These are phyloP conservation scores for Fusarium globosum DNA, from an alignment of 2,329 filamentous ascomycete species.

Conservation along the genomic window DNA sequence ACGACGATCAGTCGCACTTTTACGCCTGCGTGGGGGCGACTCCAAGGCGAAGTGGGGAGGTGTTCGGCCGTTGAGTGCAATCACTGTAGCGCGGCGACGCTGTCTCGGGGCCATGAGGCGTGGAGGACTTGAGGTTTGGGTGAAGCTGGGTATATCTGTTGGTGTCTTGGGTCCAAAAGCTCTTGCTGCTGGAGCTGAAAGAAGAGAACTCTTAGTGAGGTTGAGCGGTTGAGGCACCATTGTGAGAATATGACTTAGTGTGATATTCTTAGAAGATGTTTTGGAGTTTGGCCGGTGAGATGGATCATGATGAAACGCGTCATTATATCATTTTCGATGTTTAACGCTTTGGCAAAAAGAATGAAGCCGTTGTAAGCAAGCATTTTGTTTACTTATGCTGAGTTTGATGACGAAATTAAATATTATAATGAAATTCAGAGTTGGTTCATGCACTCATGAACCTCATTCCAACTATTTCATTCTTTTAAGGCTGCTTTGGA, in stretches of 20 bases:
- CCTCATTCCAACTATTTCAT: rapidly evolving
- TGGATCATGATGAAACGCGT: not conserved
- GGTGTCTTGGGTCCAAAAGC: not conserved
- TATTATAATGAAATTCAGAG: rapidly evolving
- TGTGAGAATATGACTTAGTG: rapidly evolving
- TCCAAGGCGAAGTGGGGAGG: not conserved
- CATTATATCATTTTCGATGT: not conserved
- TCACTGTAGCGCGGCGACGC: not conserved
- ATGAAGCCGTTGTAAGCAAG: not conserved
- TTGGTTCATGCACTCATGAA: not conserved
- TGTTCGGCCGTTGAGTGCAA: not conserved
- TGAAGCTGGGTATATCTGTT: not conserved
- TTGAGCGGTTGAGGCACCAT: not conserved
- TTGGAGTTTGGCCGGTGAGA: not conserved
- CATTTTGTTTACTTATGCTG: not conserved
- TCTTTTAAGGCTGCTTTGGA: not conserved
- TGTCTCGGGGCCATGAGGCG: not conserved
- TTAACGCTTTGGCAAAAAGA: too few relatives aligned
- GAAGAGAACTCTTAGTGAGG: rapidly evolving
- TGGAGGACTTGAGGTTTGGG: not conserved
- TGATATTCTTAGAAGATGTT: rapidly evolving
- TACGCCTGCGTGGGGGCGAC: not conserved
- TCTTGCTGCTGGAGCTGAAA: not conserved
- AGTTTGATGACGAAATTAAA: not conserved
- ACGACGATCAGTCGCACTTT: not conserved